These are phyloP conservation scores for Fusarium nematophilum DNA, from an alignment of 2,329 filamentous ascomycete species.

Conservation along the genomic window DNA sequence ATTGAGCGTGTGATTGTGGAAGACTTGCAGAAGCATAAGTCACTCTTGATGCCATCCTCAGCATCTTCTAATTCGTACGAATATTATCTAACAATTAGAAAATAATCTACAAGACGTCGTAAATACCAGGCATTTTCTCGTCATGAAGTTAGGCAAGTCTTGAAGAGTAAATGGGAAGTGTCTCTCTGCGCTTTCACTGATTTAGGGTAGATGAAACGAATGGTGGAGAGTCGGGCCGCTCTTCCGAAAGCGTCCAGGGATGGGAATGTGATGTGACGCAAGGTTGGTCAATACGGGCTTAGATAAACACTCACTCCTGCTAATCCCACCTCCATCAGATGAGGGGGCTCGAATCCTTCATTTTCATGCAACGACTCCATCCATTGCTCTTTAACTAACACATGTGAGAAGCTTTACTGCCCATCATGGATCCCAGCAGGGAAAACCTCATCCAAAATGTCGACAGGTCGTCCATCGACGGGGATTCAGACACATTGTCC, in stretches of 20 bases:
- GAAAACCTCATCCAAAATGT: constrained; percentile 45
- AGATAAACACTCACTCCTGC: constrained; percentile 19
- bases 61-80: too few species aligned
- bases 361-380: constrained; percentile 2
- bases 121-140: too few species aligned
- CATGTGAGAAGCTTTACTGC: constrained; percentile 7
- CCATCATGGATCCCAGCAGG: constrained; percentile 47
- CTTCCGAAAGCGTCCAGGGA: constrained; percentile 19
- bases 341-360: background rate
- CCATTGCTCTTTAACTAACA: too few species aligned
- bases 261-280: constrained; percentile 34
- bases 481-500: constrained; percentile 40
- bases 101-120: too few species aligned
- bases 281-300: constrained; percentile 14
- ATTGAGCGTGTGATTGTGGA: too few species aligned
- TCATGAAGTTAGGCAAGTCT: too few species aligned
- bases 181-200: background rate
- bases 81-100: too few species aligned
- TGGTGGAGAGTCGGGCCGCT: background rate
- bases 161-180: too few species aligned
- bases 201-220: constrained; percentile 23
- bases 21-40: too few species aligned
- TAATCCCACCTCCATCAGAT: background rate
- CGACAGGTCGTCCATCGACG: constrained; percentile 36
- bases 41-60: too few species aligned